These are phyloP conservation scores for Alternaria conjuncta DNA, from an alignment of 2,329 filamentous ascomycete species.

Conservation along the genomic window DNA sequence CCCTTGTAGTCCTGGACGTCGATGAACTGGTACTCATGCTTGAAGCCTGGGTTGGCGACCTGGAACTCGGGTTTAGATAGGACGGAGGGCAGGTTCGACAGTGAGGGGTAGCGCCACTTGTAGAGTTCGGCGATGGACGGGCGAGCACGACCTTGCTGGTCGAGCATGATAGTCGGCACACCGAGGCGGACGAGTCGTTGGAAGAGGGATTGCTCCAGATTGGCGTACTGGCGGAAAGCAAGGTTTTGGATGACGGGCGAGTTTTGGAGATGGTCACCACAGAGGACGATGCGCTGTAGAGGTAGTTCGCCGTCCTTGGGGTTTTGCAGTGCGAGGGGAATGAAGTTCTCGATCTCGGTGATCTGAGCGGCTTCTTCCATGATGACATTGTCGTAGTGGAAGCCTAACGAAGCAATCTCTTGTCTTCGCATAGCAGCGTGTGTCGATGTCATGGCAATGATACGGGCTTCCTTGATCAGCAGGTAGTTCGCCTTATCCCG, in stretches of 20 bases:
- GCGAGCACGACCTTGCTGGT: slow-evolving; percentile 91
- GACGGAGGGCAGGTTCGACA: slow-evolving; percentile 81
- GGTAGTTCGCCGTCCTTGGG: slow-evolving; percentile 74
- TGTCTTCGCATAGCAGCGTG: slow-evolving; percentile 93
- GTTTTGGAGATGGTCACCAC: slow-evolving; percentile 96
- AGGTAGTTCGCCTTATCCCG: slow-evolving; percentile 96
- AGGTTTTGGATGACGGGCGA: slow-evolving; percentile 94
- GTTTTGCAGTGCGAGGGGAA: slow-evolving; percentile 91
- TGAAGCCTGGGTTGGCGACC: slow-evolving; percentile 87
- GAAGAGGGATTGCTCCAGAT: slow-evolving; percentile 95
- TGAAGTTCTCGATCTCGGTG: slow-evolving; percentile 96
- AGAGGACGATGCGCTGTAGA: slow-evolving; percentile 87
- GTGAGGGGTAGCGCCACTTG: slow-evolving; percentile 85
- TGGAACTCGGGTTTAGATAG: slow-evolving; percentile 73
- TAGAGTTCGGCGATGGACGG: slow-evolving; percentile 88
- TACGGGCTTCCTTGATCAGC: slow-evolving; percentile 91
- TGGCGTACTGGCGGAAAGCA: slow-evolving; percentile 92
- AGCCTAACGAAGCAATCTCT: slow-evolving; percentile 90
- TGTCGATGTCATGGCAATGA: slow-evolving; percentile 98
- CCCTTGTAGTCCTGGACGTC: slow-evolving; percentile 92
- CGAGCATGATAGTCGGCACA: slow-evolving; percentile 87
- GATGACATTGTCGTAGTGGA: slow-evolving; percentile 95
- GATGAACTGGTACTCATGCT: slow-evolving; percentile 95
- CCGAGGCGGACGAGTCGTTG: slow-evolving; percentile 87
- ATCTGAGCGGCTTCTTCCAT: slow-evolving; percentile 99